Evolutionary conservation across 768 basidiomycete genomes (phyloP).

Genomic region (Amanita fuliginea): DNA sequence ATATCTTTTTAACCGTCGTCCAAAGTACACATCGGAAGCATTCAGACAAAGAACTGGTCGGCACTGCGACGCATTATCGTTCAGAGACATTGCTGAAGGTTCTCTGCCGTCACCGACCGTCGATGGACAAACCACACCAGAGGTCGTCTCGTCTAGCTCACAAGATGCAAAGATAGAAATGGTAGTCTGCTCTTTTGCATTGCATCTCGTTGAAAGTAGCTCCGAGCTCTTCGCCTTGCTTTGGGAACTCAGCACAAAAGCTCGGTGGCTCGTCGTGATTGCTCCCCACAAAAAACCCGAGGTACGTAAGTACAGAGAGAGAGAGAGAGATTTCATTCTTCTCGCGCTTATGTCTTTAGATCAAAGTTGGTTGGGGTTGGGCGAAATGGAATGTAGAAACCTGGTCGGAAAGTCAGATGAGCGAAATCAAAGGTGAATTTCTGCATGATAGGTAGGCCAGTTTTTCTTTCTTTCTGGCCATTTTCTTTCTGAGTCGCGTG

Average conservation of each 20-base stretch:
- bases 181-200: conserved; percentile 63
- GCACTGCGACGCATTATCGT: conserved; percentile 47
- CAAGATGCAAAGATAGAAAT: conserved; percentile 33
- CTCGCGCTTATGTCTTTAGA: conserved; percentile 21
- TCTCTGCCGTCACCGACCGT: conserved; percentile 26
- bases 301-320: conserved; percentile 43
- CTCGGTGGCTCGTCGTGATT: conserved; percentile 54
- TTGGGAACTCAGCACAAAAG: conserved; percentile 51
- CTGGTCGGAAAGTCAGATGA: conserved; percentile 33
- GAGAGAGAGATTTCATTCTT: neutral
- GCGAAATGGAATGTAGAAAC: conserved; percentile 43
- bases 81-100: conserved; percentile 52
- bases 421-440: conserved; percentile 30
- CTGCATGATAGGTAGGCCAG: conserved; percentile 33
- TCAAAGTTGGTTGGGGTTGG: conserved; percentile 63
- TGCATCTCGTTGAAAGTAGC: conserved; percentile 53
- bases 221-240: conserved; percentile 56
- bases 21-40: conserved; percentile 49
- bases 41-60: conserved; percentile 44
- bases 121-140: conserved; percentile 5
- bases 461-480: neutral
- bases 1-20: neutral
- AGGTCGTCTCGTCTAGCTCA: neutral
- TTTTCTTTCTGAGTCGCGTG: neutral
- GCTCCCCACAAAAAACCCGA: conserved; percentile 74